phyloP scores from a whole-genome alignment of 2,329 filamentous ascomycete species.

The Sclerotinia borealis region DNA sequence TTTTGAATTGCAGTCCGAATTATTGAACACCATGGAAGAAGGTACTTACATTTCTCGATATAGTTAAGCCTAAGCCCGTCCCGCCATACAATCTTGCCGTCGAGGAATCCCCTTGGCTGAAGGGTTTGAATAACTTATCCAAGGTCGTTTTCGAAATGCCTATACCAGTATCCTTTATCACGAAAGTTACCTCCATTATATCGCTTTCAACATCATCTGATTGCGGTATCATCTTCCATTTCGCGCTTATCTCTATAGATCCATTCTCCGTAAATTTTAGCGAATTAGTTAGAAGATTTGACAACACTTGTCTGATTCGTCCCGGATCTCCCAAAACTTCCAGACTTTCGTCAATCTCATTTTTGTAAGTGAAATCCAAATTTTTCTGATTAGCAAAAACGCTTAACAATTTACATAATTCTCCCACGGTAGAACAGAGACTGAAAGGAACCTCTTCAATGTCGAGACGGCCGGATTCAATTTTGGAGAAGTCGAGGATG shows the following conservation, averaged over 20 bases:
- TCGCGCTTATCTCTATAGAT: constrained; percentile 47
- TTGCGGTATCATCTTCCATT: constrained; percentile 18
- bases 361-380: constrained; percentile 50
- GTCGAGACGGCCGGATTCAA: constrained; percentile 67
- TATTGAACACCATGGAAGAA: too few species aligned
- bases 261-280: constrained; percentile 73
- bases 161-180: constrained; percentile 70
- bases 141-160: constrained; percentile 65
- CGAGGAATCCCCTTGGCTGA: constrained; percentile 69
- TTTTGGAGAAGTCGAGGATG: constrained; percentile 65
- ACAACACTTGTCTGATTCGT: constrained; percentile 69
- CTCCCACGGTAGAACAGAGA: constrained; percentile 35
- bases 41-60: constrained; percentile 41
- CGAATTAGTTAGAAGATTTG: constrained; percentile 74
- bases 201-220: constrained; percentile 35
- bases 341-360: constrained; percentile 61
- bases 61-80: constrained; percentile 71
- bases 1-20: too few species aligned
- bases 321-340: constrained; percentile 61
- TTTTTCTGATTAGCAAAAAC: constrained; percentile 55
- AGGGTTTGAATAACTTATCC: constrained; percentile 70
- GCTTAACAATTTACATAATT: constrained; percentile 58
- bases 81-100: constrained; percentile 77
- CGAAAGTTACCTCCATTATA: constrained; percentile 49
- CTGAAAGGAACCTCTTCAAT: constrained; percentile 63